phyloP scores from a whole-genome alignment of 148 eudicot genomes.

The Pouteria glomerata region DNA sequence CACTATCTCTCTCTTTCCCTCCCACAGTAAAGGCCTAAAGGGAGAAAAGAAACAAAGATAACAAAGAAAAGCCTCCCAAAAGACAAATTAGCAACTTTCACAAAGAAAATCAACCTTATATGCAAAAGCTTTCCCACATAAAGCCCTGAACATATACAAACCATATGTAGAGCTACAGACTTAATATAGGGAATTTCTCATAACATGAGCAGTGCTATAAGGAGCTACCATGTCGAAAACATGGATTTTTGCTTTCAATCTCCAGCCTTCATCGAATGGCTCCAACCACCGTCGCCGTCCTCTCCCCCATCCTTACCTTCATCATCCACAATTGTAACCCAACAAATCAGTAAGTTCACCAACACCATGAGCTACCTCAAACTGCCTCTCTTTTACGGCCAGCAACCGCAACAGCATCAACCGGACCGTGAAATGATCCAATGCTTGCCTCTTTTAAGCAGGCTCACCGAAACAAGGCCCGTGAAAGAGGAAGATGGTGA shows the following conservation, averaged over 20 bases:
- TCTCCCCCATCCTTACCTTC: constrained; percentile 15
- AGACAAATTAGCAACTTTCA: constrained; percentile 28
- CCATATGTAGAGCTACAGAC: constrained; percentile 8
- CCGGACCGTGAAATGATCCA: constrained; percentile 21
- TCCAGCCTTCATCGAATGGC: constrained; percentile 53
- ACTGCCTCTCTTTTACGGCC: constrained; percentile 29
- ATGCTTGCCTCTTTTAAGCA: constrained; percentile 45
- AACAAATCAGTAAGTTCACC: constrained; percentile 12
- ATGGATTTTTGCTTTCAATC: constrained; percentile 40
- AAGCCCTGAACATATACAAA: constrained; percentile 23
- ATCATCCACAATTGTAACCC: not conserved
- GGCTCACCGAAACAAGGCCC: constrained; percentile 25
- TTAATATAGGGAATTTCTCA: not conserved
- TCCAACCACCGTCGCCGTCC: constrained; percentile 31
- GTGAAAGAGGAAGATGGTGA: constrained; percentile 28
- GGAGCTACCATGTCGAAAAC: constrained; percentile 26
- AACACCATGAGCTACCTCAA: constrained; percentile 35
- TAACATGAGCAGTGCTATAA: constrained; percentile 18
- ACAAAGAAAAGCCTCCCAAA: constrained; percentile 18
- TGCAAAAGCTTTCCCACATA: constrained; percentile 32
- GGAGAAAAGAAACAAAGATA: constrained; percentile 8
- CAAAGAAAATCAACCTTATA: constrained; percentile 16
- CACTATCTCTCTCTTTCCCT: constrained; percentile 14
- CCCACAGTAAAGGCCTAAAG: constrained; percentile 1
- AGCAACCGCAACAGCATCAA: constrained; percentile 9